phyloP scores from a whole-genome alignment of 495 filamentous ascomycete genomes.

The Tetracladium marchalianum region DNA sequence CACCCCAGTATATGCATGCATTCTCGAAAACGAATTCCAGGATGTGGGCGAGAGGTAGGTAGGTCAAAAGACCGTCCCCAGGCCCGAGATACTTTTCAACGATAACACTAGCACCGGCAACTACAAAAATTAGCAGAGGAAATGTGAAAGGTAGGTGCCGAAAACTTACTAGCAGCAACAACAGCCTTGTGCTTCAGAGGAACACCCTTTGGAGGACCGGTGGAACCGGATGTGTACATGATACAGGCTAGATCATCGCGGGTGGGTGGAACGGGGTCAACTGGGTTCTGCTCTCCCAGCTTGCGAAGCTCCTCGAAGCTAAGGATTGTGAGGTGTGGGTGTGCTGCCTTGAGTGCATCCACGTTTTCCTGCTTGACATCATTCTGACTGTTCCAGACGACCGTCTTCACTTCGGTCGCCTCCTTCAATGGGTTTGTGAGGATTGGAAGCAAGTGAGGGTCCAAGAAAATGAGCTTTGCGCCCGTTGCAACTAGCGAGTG shows the following conservation, averaged over 20 bases:
- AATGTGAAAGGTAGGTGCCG: not conserved
- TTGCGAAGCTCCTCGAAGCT: constrained; percentile 82
- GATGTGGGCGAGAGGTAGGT: constrained; percentile 90
- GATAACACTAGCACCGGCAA: constrained; percentile 80
- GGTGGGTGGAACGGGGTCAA: constrained; percentile 69
- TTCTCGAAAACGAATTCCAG: constrained; percentile 98
- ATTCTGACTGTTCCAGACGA: constrained; percentile 82
- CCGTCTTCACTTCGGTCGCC: constrained; percentile 63
- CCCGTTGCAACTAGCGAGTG: constrained; percentile 86
- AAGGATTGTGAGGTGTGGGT: constrained; percentile 58
- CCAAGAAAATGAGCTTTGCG: constrained; percentile 83
- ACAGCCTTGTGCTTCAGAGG: constrained; percentile 83
- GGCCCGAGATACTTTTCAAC: constrained; percentile 77
- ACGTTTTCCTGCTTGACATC: constrained; percentile 70
- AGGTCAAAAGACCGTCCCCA: constrained; percentile 81
- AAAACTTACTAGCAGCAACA: constrained; percentile 66
- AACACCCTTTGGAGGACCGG: constrained; percentile 92
- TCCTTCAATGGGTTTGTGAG: constrained; percentile 74
- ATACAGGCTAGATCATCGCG: constrained; percentile 92
- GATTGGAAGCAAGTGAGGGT: constrained; percentile 72
- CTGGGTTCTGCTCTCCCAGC: constrained; percentile 71
- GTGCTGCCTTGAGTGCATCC: constrained; percentile 64
- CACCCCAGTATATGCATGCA: constrained; percentile 84
- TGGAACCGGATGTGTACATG: constrained; percentile 99
- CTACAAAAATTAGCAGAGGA: constrained; percentile 31